A percentile compares a stretch with the other conserved stretches of the same genome.
phyloP scores from a whole-genome alignment of 768 basidiomycete genomes.

The Tricholoma sp. region DNA sequence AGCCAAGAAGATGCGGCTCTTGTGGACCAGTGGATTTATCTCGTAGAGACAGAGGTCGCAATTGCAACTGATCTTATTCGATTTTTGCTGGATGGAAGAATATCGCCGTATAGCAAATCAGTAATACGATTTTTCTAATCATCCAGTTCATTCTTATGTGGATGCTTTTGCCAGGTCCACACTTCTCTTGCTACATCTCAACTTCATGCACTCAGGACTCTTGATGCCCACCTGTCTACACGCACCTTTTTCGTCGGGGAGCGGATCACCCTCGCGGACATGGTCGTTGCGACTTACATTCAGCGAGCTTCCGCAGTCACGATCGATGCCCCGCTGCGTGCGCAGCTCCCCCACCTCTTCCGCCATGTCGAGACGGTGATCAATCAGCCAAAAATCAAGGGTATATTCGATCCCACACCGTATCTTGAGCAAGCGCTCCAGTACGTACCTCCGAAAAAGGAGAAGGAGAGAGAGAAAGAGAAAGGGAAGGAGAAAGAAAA shows the following conservation, averaged over 20 bases:
- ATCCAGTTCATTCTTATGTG: neutral
- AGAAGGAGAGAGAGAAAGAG: conserved; percentile 64
- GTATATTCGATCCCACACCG: conserved; percentile 52
- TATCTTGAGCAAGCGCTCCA: conserved; percentile 67
- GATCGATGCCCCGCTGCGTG: conserved; percentile 62
- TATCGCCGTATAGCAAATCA: conserved; percentile 77
- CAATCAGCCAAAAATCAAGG: conserved; percentile 76
- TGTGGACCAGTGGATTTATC: conserved; percentile 82
- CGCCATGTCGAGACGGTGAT: conserved; percentile 84
- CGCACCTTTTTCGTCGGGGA: conserved; percentile 92
- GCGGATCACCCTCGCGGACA: conserved; percentile 91
- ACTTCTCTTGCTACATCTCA: conserved; percentile 47
- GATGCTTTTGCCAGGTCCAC: conserved; percentile 45
- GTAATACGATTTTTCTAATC: conserved; percentile 38
- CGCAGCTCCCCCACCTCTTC: conserved; percentile 68
- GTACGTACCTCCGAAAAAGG: conserved; percentile 73
- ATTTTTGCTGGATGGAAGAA: conserved; percentile 37
- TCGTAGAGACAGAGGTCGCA: conserved; percentile 63
- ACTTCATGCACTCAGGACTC: conserved; percentile 51
- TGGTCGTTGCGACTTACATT: conserved; percentile 60
- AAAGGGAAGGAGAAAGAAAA: conserved; percentile 46
- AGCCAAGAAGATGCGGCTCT: conserved; percentile 62
- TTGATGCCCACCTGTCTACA: conserved; percentile 69
- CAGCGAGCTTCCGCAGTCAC: conserved; percentile 47
- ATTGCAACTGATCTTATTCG: conserved; percentile 30